Evolutionary conservation across 1,284 basidiomycete species (phyloP).

Genomic region (Lignosus rhinocerotis): DNA sequence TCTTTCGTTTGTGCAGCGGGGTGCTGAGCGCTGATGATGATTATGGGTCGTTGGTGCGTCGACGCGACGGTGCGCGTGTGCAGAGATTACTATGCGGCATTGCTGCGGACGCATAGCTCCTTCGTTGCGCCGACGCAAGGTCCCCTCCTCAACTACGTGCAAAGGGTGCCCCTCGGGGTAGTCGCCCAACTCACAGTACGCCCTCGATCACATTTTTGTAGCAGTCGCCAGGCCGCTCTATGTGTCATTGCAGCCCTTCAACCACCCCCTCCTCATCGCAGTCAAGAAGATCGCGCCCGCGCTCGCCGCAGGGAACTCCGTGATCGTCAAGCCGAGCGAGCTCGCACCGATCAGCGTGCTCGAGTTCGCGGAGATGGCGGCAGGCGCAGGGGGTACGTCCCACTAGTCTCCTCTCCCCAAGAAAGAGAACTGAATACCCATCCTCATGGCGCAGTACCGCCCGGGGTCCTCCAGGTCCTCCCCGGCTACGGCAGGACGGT

Average conservation of each 20-base stretch:
- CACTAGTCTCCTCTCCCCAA: background rate
- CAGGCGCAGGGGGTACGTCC: constrained; percentile 61
- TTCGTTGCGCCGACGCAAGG: constrained; percentile 80
- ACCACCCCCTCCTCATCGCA: constrained; percentile 81
- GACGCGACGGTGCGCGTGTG: background rate
- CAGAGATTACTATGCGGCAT: constrained; percentile 75
- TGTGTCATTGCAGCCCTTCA: constrained; percentile 66
- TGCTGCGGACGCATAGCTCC: constrained; percentile 67
- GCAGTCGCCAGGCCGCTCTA: too few relatives aligned
- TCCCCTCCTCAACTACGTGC: constrained; percentile 73
- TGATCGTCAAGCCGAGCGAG: constrained; percentile 76
- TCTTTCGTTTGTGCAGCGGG: background rate
- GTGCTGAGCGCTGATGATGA: too few relatives aligned
- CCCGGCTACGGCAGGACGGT: constrained; percentile 67
- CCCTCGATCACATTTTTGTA: too few relatives aligned
- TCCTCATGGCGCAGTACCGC: constrained; percentile 53
- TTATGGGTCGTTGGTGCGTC: background rate
- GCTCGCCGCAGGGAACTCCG: constrained; percentile 80
- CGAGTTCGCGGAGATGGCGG: constrained; percentile 67
- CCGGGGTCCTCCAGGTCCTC: constrained; percentile 72
- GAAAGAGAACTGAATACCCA: background rate
- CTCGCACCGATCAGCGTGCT: constrained; percentile 78
- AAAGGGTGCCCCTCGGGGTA: constrained; percentile 77
- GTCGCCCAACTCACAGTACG: constrained; percentile 80
- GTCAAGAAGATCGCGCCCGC: constrained; percentile 86